Conservation (phyloP, 1,284 basidiomycete species). For the Chalciporus sp. region DNA sequence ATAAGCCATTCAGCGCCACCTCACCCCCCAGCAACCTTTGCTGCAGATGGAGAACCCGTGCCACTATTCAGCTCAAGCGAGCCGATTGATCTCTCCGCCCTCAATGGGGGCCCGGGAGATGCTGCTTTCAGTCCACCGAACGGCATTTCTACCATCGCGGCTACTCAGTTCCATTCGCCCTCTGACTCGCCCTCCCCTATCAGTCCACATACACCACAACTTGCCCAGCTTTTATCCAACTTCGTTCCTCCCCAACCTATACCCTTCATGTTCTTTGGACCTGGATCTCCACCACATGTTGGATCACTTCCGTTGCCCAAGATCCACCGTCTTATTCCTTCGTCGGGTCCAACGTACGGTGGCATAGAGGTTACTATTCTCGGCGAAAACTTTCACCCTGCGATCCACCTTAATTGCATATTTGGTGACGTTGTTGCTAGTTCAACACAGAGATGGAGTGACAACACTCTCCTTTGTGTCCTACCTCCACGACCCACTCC, state of each 20-base stretch:
- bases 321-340: constrained; percentile 87
- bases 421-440: constrained; percentile 87
- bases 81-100: constrained; percentile 13
- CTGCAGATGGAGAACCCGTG: constrained; percentile 9
- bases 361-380: constrained; percentile 96
- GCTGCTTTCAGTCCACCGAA: constrained; percentile 18
- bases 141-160: constrained; percentile 14
- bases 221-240: constrained; percentile 20
- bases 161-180: constrained; percentile 19
- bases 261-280: constrained; percentile 65
- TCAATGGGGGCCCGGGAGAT: constrained; percentile 5
- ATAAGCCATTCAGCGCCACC: constrained; percentile 2
- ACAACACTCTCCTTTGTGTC: constrained; percentile 92
- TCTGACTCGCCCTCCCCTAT: constrained; percentile 23
- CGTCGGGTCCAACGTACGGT: constrained; percentile 88
- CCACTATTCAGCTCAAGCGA: constrained; percentile 11
- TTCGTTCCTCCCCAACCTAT: constrained; percentile 32
- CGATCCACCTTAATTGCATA: constrained; percentile 71
- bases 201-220: constrained; percentile 16
- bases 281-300: constrained; percentile 46
- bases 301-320: constrained; percentile 57
- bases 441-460: constrained; percentile 89
- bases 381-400: constrained; percentile 84
- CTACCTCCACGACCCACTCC: constrained; percentile 83
- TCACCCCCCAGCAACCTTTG: constrained; percentile 11